Evolutionary conservation across 495 filamentous ascomycete species (phyloP).

Genomic region (Talaromyces borbonicus): DNA sequence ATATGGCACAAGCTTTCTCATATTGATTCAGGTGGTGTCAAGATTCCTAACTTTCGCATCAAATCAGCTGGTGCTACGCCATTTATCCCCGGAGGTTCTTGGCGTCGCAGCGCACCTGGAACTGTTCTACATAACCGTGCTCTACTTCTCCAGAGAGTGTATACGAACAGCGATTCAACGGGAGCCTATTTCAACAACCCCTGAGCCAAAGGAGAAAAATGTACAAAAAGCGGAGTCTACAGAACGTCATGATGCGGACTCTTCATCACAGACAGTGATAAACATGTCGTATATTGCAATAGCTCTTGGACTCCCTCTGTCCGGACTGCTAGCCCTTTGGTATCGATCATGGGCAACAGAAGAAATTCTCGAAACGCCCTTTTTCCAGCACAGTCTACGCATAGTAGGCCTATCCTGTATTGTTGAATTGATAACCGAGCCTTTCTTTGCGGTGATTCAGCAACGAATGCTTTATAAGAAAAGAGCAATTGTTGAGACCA

Average conservation of each 20-base stretch:
- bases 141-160: conserved; percentile 88
- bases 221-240: too few relatives aligned
- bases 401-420: conserved; percentile 68
- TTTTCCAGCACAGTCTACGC: conserved; percentile 50
- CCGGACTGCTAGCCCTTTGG: conserved; percentile 47
- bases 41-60: conserved; percentile 79
- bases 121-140: conserved; percentile 73
- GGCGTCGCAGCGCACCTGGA: conserved; percentile 85
- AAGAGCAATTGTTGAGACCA: conserved; percentile 68
- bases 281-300: conserved; percentile 81
- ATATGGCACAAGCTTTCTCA: conserved; percentile 70
- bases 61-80: conserved; percentile 83
- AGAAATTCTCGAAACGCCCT: conserved; percentile 47
- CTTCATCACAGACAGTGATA: conserved; percentile 57
- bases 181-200: conserved; percentile 37
- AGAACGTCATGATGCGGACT: conserved; percentile 10
- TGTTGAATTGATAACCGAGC: conserved; percentile 73
- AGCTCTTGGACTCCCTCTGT: conserved; percentile 54
- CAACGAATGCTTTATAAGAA: conserved; percentile 69
- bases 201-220: conserved; percentile 6
- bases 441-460: conserved; percentile 74
- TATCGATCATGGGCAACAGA: conserved; percentile 52
- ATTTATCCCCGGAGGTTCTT: conserved; percentile 70
- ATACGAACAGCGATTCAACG: conserved; percentile 78
- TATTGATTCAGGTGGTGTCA: conserved; percentile 74